Conservation (phyloP, 1,284 basidiomycete species). For the Pseudozyma sp. region DNA sequence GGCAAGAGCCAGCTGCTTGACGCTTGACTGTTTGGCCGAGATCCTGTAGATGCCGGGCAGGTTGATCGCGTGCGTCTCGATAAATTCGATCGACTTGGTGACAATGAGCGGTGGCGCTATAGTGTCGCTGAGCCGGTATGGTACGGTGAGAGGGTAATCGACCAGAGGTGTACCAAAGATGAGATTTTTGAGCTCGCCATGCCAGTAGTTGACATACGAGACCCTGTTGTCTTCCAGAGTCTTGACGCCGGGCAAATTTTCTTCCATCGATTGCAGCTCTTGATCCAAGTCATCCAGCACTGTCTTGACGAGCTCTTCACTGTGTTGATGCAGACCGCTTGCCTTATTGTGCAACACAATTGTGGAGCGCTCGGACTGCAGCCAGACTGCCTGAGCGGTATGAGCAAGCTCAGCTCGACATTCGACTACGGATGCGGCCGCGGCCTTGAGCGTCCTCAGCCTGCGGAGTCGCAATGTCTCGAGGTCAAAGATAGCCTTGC, state of each 20-base stretch:
- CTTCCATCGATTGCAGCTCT: conserved; percentile 74
- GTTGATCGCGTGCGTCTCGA: conserved; percentile 76
- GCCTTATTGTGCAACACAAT: conserved; percentile 46
- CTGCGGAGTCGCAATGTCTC: conserved; percentile 85
- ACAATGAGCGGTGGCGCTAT: conserved; percentile 79
- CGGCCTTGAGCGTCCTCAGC: conserved; percentile 84
- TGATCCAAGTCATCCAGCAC: conserved; percentile 80
- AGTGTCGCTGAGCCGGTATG: conserved; percentile 44
- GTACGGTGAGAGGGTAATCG: conserved; percentile 81
- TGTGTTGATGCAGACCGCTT: conserved; percentile 57
- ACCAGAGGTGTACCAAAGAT: conserved; percentile 92
- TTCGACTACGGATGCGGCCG: conserved; percentile 83
- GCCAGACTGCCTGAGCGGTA: conserved; percentile 71
- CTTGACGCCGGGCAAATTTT: conserved; percentile 69
- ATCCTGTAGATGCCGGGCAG: conserved; percentile 76
- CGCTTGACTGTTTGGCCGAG: conserved; percentile 81
- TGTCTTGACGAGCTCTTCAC: conserved; percentile 75
- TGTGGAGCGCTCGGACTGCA: conserved; percentile 52
- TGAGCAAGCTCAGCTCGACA: conserved; percentile 81
- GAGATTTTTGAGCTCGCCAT: conserved; percentile 81
- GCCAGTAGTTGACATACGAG: conserved; percentile 78
- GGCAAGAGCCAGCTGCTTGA: conserved; percentile 86
- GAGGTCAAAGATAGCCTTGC: conserved; percentile 89
- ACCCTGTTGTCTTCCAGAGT: conserved; percentile 75
- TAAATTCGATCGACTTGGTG: conserved; percentile 83